Percentiles rank a stretch among this genome's conserved stretches.
Evolutionary conservation across 2,329 filamentous ascomycete genomes (phyloP).

Genomic region (Beauveria scarabaeidicola): DNA sequence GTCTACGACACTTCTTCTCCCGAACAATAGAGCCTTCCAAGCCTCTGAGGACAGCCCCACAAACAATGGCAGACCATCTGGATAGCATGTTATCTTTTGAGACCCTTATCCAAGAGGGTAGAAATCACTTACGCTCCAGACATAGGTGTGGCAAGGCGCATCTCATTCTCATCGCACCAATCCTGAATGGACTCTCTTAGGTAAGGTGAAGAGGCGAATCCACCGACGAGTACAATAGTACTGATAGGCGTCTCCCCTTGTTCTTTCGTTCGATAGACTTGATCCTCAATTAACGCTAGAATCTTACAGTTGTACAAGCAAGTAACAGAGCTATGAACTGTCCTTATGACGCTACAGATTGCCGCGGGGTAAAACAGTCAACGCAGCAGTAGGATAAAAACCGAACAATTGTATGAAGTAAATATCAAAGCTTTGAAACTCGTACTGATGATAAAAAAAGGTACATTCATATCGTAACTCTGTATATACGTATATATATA

Average conservation of each 20-base stretch:
- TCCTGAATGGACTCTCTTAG: background rate
- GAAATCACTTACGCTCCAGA: conserved; percentile 5
- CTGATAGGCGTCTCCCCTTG: background rate
- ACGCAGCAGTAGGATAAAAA: too few species aligned
- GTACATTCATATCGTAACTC: background rate
- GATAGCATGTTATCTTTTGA: background rate
- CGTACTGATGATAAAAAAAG: background rate
- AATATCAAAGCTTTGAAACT: background rate
- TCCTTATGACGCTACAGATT: background rate
- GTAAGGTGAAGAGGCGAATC: background rate
- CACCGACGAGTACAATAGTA: background rate
- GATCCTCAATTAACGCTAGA: background rate
- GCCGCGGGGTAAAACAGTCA: background rate
- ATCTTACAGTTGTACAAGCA: too few species aligned
- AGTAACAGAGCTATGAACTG: too few species aligned
- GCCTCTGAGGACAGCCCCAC: conserved; percentile 9
- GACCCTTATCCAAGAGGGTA: background rate
- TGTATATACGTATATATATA: too few species aligned
- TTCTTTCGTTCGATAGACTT: background rate
- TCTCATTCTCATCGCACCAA: background rate
- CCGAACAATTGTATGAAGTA: too few species aligned
- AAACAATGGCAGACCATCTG: conserved; percentile 12
- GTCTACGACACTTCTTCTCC: conserved; percentile 12
- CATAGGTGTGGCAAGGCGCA: background rate
- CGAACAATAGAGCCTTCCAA: conserved; percentile 11